Evolutionary conservation across 495 filamentous ascomycete species (phyloP), one percentile per base, ranked within the genome.

Genomic region (Lepidopterella palustris): DNA sequence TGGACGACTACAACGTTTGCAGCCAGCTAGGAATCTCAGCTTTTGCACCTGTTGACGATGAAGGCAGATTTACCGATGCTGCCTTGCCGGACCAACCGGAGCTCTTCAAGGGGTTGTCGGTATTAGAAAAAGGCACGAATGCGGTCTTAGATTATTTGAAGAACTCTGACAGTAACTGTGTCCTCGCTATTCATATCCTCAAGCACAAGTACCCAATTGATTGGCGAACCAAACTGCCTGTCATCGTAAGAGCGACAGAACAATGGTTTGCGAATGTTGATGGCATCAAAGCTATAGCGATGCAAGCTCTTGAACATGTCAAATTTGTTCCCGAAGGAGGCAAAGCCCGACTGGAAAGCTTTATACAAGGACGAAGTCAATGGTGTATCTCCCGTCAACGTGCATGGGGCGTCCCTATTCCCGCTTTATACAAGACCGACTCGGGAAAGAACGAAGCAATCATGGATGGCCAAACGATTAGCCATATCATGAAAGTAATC

Each of bases 361-460:
- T 97, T 68, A 78, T 97, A 26, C 82, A 85, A 65, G 88, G 88
- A 45, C 83, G 93, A 29, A 95, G 82, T 62, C 92, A 97, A 71
- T 99, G 93, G 93, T 99, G 93, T 70, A 95, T 99, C 66, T 97
- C 95, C n/a, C 85, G 93, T 28, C 93, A 99, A 71, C 85, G 93
- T 31, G 87, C 88, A 8, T 99, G 93, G 93, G 93, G 93, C 64
- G 87, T 97, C 18, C 93, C 95, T 0, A 97, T 99, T 57, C 93
- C 93, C 18, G 89, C 89, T 20, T 74, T 99, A 4, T 97, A 95
- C 68, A 80, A 89, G 60, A 73, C 70, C 0, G 77, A 82, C 13
- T 80, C 77, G 11, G 83, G 45, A 11, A 57, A 60, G 11, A 53
- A 84, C 3, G 80, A 86, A 42, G 89, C 88, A 6, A 71, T 95